phyloP scores from a whole-genome alignment of 1,284 basidiomycete species.

The Tremellales sp. region DNA sequence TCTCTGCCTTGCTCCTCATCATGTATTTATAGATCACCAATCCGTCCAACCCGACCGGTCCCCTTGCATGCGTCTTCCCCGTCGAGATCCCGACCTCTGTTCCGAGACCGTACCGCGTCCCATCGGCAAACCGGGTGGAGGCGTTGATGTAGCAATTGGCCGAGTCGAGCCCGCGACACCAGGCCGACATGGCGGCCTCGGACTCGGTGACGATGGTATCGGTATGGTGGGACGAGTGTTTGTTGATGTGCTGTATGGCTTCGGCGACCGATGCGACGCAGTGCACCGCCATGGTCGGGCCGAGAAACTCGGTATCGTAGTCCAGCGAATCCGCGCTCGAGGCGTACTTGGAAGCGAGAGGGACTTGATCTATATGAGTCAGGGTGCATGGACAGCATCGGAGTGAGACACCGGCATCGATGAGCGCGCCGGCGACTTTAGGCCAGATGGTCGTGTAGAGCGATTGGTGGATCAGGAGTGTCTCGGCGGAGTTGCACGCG shows the following conservation, averaged over 20 bases:
- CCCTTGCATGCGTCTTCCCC: constrained; percentile 91
- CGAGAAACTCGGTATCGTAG: constrained; percentile 84
- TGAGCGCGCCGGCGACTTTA: constrained; percentile 66
- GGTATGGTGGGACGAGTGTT: constrained; percentile 91
- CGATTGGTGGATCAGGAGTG: constrained; percentile 74
- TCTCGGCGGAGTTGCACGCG: constrained; percentile 93
- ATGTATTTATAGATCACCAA: constrained; percentile 94
- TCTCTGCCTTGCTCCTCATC: constrained; percentile 65
- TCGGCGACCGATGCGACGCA: constrained; percentile 63
- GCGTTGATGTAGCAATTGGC: constrained; percentile 94
- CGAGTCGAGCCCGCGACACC: constrained; percentile 83
- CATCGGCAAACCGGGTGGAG: constrained; percentile 92
- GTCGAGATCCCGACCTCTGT: constrained; percentile 98
- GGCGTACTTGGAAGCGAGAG: constrained; percentile 52
- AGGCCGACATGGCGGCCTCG: constrained; percentile 61
- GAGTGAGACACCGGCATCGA: constrained; percentile 67
- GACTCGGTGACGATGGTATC: constrained; percentile 89
- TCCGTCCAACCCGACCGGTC: constrained; percentile 94
- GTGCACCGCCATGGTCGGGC: constrained; percentile 75
- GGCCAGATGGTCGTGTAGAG: constrained; percentile 74
- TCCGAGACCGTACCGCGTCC: constrained; percentile 94
- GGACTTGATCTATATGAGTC: constrained; percentile 50
- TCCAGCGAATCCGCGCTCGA: constrained; percentile 58
- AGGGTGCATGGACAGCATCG: constrained; percentile 71
- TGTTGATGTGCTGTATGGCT: constrained; percentile 87